These are phyloP conservation scores for Eragrostis curvula DNA, from an alignment of 176 grass and related monocot genomes.

Conservation along the genomic window DNA sequence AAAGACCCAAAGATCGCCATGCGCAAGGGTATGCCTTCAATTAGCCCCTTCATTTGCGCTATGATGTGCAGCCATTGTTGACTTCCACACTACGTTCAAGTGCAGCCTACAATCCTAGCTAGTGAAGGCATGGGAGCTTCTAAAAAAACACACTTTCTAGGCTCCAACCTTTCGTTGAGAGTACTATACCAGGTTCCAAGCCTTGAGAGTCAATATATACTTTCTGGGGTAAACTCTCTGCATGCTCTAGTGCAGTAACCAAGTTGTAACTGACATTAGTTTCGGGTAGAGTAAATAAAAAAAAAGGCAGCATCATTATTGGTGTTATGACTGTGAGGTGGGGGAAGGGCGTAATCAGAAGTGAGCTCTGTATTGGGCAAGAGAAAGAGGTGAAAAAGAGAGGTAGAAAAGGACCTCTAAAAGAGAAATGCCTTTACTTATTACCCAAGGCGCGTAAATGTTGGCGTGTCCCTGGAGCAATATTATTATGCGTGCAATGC, in stretches of 20 bases:
- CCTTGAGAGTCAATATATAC: not conserved
- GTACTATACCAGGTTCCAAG: constrained; percentile 10
- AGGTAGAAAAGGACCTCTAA: not conserved
- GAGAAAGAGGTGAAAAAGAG: not conserved
- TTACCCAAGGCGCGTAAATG: constrained; percentile 35
- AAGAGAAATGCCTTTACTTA: constrained; percentile 36
- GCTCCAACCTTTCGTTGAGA: constrained; percentile 2
- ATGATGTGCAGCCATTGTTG: constrained; percentile 27
- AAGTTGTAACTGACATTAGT: not conserved
- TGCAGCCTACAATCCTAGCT: not conserved
- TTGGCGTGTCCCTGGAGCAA: not conserved
- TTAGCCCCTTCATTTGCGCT: not conserved
- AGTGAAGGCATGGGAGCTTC: not conserved
- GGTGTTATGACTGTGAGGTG: not conserved
- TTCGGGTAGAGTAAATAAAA: not conserved
- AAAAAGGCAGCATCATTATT: constrained; percentile 1
- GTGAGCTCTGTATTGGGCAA: not conserved
- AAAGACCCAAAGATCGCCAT: not conserved
- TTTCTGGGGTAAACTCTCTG: not conserved
- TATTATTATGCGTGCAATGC: not conserved
- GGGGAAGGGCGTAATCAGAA: constrained; percentile 17
- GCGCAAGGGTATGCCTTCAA: not conserved
- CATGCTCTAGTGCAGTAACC: no score
- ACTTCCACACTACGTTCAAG: not conserved
- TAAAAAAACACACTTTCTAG: not conserved